phyloP scores from a whole-genome alignment of 192 early-diverging fungal genomes.

The Coemansia sp. region DNA sequence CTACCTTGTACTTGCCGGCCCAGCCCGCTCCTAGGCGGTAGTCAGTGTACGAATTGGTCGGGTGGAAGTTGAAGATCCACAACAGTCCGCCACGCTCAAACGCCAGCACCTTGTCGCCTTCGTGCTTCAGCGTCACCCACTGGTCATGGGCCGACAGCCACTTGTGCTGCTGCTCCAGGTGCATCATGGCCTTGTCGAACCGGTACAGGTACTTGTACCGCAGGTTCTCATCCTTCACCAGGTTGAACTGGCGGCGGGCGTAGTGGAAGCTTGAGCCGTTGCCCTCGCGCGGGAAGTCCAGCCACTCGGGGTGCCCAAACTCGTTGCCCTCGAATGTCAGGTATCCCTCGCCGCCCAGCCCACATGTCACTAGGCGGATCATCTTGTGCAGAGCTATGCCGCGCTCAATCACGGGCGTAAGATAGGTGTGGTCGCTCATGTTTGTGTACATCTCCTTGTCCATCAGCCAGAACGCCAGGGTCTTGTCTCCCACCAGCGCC shows the following conservation, averaged over 20 bases:
- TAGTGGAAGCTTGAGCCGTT: slow-evolving; percentile 90
- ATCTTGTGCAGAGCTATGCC: slow-evolving; percentile 95
- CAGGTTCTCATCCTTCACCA: slow-evolving; percentile 81
- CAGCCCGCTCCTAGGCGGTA: slow-evolving; percentile 79
- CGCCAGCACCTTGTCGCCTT: slow-evolving; percentile 87
- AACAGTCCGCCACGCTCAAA: slow-evolving; percentile 89
- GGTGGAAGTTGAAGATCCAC: slow-evolving; percentile 96
- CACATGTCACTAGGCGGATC: slow-evolving; percentile 87
- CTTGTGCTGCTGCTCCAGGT: slow-evolving; percentile 64
- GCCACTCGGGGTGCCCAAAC: slow-evolving; percentile 99
- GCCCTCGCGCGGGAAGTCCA: slow-evolving; percentile 95
- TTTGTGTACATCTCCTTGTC: slow-evolving; percentile 98
- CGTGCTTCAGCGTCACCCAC: slow-evolving; percentile 85
- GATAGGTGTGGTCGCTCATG: slow-evolving; percentile 77
- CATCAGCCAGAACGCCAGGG: slow-evolving; percentile 99
- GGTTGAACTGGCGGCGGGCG: slow-evolving; percentile 93
- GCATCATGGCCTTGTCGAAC: slow-evolving; percentile 85
- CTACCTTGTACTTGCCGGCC: slow-evolving; percentile 70
- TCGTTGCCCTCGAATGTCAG: slow-evolving; percentile 98
- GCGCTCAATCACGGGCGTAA: slow-evolving; percentile 92
- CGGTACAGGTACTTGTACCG: slow-evolving; percentile 92
- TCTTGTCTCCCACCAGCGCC: slow-evolving; percentile 97
- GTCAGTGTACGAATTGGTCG: slow-evolving; percentile 78
- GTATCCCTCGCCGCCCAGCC: slow-evolving; percentile 94
- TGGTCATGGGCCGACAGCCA: slow-evolving; percentile 75